phyloP scores from a whole-genome alignment of 805 yeast species.

The Candida vartiovaarae region DNA sequence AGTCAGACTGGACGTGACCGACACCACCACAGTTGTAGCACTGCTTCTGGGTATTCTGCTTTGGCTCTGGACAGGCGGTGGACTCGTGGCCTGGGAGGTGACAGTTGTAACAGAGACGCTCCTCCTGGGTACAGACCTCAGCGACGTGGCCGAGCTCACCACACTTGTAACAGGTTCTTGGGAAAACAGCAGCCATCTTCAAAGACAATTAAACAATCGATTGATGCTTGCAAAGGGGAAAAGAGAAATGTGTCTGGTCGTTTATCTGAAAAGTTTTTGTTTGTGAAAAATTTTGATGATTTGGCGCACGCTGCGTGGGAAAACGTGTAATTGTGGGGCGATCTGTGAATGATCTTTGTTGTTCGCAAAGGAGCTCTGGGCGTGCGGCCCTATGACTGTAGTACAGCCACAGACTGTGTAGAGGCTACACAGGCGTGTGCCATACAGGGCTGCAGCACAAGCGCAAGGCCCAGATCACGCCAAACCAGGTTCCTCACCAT shows the following conservation, averaged over 20 bases:
- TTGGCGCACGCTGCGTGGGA: too few species aligned
- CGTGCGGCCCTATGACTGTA: too few species aligned
- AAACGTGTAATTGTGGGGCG: too few species aligned
- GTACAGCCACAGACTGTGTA: too few species aligned
- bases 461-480: too few species aligned
- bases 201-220: not conserved
- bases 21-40: conserved; percentile 91
- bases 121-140: conserved; percentile 77
- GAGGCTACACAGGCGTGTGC: too few species aligned
- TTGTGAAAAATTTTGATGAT: conserved; percentile 4
- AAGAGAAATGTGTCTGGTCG: too few species aligned
- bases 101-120: conserved; percentile 89
- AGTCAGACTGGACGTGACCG: conserved; percentile 85
- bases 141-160: conserved; percentile 91
- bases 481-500: too few species aligned
- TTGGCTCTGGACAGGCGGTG: conserved; percentile 82
- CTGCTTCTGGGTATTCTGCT: conserved; percentile 76
- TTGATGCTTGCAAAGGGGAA: not conserved
- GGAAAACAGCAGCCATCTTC: conserved; percentile 32
- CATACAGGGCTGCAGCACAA: too few species aligned
- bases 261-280: conserved; percentile 2
- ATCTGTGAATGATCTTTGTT: too few species aligned
- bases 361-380: too few species aligned
- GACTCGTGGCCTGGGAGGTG: conserved; percentile 87
- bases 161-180: conserved; percentile 85